Conservation (phyloP, 768 basidiomycete genomes). For the Lentinula raphanica region DNA sequence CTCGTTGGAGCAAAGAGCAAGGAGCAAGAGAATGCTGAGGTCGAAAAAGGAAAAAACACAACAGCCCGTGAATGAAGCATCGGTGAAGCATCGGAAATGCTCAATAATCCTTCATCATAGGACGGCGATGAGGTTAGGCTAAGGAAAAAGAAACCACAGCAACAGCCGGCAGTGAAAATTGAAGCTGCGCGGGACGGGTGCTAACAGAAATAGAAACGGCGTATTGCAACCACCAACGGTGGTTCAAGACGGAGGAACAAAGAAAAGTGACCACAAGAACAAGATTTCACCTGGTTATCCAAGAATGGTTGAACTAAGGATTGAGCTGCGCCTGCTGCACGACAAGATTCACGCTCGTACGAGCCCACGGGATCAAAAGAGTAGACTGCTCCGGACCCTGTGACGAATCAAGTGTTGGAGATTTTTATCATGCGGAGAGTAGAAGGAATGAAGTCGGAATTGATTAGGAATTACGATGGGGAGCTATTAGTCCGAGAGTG, state of each 20-base stretch:
- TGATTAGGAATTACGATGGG: conserved; percentile 12
- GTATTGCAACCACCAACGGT: background rate
- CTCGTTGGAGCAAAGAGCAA: conserved; percentile 11
- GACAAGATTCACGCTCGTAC: conserved; percentile 95
- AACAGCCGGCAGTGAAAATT: background rate
- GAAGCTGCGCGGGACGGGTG: background rate
- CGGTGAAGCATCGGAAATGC: conserved; percentile 4
- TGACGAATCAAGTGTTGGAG: background rate
- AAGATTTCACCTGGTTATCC: conserved; percentile 83
- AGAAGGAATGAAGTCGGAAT: conserved; percentile 17
- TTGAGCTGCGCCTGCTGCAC: conserved; percentile 95
- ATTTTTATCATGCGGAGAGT: conserved; percentile 6
- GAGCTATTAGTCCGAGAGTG: conserved; percentile 5
- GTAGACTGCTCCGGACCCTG: conserved; percentile 95
- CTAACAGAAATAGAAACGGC: background rate
- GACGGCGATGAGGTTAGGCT: background rate
- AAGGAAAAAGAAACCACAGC: background rate
- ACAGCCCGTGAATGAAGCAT: background rate
- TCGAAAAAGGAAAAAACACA: conserved; percentile 2
- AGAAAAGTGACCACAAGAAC: conserved; percentile 12
- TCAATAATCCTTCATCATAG: background rate
- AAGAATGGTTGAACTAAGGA: conserved; percentile 94
- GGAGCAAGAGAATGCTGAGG: background rate
- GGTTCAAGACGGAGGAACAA: conserved; percentile 14
- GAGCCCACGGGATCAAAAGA: conserved; percentile 99